Conservation (phyloP, 1,284 basidiomycete genomes). For the Boletus smithii region DNA sequence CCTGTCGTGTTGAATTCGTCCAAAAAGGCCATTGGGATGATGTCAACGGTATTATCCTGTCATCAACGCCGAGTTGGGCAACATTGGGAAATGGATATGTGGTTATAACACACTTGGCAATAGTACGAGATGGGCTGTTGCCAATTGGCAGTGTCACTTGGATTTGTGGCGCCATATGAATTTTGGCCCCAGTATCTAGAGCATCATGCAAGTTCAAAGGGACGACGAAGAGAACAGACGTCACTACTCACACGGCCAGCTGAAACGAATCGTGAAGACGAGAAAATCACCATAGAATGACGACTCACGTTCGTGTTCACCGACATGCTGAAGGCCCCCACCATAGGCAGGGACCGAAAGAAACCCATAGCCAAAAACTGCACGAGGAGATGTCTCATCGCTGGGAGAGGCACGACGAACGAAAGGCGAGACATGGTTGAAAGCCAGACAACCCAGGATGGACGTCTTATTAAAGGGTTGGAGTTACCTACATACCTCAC, state of each 20-base stretch:
- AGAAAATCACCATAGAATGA: neutral
- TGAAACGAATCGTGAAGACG: constrained; percentile 6
- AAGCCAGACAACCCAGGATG: neutral
- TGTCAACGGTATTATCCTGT: constrained; percentile 24
- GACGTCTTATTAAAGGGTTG: neutral
- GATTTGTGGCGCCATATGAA: constrained; percentile 31
- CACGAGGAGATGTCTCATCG: neutral
- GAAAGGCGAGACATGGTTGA: neutral
- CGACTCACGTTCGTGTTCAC: constrained; percentile 30
- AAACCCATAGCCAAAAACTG: neutral
- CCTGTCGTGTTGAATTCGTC: constrained; percentile 54
- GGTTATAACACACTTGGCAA: constrained; percentile 18
- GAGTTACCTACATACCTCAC: neutral
- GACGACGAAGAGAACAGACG: neutral
- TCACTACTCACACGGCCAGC: constrained; percentile 24
- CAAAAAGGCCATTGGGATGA: constrained; percentile 59
- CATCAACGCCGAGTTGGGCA: neutral
- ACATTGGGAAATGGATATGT: neutral
- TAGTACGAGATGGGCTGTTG: constrained; percentile 32
- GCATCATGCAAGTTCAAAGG: neutral
- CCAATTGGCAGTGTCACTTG: constrained; percentile 23
- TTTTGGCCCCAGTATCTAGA: constrained; percentile 35
- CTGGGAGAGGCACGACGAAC: neutral
- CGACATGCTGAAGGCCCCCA: constrained; percentile 20
- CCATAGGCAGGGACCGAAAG: constrained; percentile 4